phyloP scores from a whole-genome alignment of 1,284 basidiomycete species.

The Chondrostereum purpureum region DNA sequence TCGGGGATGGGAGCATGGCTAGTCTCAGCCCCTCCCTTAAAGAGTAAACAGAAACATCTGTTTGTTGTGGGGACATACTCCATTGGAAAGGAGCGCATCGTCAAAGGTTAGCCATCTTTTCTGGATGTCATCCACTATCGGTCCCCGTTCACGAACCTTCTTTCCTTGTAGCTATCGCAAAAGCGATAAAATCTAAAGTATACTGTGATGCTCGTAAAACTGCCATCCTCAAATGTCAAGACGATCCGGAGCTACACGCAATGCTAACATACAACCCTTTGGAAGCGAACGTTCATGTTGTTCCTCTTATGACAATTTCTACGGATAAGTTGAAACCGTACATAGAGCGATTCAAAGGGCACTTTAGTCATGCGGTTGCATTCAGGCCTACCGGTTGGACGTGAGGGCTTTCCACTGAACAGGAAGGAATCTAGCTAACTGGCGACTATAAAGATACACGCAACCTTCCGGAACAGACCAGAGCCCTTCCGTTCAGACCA shows the following conservation, averaged over 20 bases:
- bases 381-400: conserved; percentile 96
- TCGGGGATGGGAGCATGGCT: conserved; percentile 38
- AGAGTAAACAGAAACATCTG: conserved; percentile 38
- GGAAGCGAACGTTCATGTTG: conserved; percentile 79
- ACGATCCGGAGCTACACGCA: conserved; percentile 74
- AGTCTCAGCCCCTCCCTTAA: conserved; percentile 12
- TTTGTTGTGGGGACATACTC: conserved; percentile 94
- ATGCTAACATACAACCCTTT: conserved; percentile 76
- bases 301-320: conserved; percentile 75
- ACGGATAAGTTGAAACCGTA: conserved; percentile 78
- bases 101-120: conserved; percentile 67
- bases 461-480: conserved; percentile 63
- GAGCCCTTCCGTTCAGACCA: conserved; percentile 53
- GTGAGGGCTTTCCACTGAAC: conserved; percentile 40
- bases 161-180: conserved; percentile 64
- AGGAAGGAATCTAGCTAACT: conserved; percentile 4
- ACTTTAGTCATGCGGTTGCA: conserved; percentile 72
- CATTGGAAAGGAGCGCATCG: conserved; percentile 95
- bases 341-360: conserved; percentile 67
- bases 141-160: too few species aligned
- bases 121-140: too few species aligned
- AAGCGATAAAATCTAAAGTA: conserved; percentile 76
- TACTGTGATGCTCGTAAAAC: conserved; percentile 86
- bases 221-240: conserved; percentile 75
- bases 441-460: conserved; percentile 45